Evolutionary conservation across 331 rosid genomes (phyloP).

Genomic region (Cucumis variabilis): DNA sequence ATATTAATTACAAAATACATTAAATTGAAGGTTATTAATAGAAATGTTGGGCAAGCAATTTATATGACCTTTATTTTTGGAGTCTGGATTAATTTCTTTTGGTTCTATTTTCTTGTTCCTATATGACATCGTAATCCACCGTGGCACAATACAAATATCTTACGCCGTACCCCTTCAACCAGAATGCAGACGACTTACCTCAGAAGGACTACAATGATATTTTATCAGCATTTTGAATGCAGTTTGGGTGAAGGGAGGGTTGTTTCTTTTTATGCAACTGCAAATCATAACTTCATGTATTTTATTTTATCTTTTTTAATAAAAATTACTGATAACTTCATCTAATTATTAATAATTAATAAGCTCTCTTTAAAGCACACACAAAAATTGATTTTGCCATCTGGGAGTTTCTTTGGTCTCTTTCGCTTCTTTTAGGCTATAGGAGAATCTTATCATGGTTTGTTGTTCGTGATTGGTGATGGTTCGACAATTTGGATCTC

Average conservation of each 20-base stretch:
- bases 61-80: not conserved
- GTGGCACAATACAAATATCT: slow-evolving; percentile 50
- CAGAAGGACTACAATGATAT: slow-evolving; percentile 56
- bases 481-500: too few relatives aligned
- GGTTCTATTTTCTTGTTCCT: not conserved
- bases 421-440: too few relatives aligned
- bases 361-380: too few relatives aligned
- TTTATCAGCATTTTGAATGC: slow-evolving; percentile 58
- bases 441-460: too few relatives aligned
- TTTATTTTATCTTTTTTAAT: too few relatives aligned
- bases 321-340: too few relatives aligned
- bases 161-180: slow-evolving; percentile 58
- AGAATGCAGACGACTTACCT: slow-evolving; percentile 68
- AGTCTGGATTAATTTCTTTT: not conserved
- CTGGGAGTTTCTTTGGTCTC: too few relatives aligned
- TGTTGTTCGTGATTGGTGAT: too few relatives aligned
- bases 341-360: too few relatives aligned
- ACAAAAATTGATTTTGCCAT: too few relatives aligned
- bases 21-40: not conserved
- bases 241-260: slow-evolving; percentile 45
- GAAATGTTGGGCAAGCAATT: not conserved
- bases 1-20: not conserved
- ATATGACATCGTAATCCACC: slow-evolving; percentile 40
- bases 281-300: too few relatives aligned
- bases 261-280: slow-evolving; percentile 39